Evolutionary conservation across 495 filamentous ascomycete species (phyloP).

Genomic region (Lindgomyces ingoldianus): DNA sequence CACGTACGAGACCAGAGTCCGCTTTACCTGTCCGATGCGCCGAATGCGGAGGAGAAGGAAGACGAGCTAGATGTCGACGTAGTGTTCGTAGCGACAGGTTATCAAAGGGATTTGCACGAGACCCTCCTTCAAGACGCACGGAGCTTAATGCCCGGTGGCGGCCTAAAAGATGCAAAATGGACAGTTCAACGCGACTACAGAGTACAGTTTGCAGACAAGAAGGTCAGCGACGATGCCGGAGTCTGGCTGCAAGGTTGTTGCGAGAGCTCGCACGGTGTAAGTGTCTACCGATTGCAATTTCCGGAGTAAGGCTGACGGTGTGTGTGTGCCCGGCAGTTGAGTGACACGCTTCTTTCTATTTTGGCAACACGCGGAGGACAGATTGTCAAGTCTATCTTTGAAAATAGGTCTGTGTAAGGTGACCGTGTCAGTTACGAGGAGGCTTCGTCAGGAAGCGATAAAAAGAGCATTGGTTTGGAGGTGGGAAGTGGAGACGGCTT

Average conservation of each 20-base stretch:
- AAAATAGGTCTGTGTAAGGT: constrained; percentile 29
- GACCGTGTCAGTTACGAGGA: constrained; percentile 16
- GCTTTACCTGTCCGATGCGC: constrained; percentile 33
- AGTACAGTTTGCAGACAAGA: constrained; percentile 64
- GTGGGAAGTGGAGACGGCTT: neutral
- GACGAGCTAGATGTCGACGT: constrained; percentile 73
- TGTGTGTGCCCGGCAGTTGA: constrained; percentile 53
- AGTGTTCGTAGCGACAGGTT: constrained; percentile 85
- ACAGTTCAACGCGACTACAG: constrained; percentile 68
- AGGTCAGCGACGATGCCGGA: constrained; percentile 64
- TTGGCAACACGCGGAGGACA: constrained; percentile 74
- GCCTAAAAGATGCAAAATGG: constrained; percentile 43
- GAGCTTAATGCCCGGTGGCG: constrained; percentile 59
- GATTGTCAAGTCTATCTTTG: constrained; percentile 76
- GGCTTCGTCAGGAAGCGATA: constrained; percentile 16
- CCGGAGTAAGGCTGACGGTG: constrained; percentile 2
- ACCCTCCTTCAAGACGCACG: constrained; percentile 67
- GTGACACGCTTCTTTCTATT: constrained; percentile 78
- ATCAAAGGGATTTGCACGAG: constrained; percentile 75
- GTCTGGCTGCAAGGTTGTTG: constrained; percentile 96
- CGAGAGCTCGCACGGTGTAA: constrained; percentile 86
- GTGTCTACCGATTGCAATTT: constrained; percentile 40
- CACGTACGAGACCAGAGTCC: constrained; percentile 35
- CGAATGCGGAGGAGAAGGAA: constrained; percentile 42
- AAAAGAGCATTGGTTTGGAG: neutral